Conservation (phyloP, 768 basidiomycete species). For the Lentinula detonsa region DNA sequence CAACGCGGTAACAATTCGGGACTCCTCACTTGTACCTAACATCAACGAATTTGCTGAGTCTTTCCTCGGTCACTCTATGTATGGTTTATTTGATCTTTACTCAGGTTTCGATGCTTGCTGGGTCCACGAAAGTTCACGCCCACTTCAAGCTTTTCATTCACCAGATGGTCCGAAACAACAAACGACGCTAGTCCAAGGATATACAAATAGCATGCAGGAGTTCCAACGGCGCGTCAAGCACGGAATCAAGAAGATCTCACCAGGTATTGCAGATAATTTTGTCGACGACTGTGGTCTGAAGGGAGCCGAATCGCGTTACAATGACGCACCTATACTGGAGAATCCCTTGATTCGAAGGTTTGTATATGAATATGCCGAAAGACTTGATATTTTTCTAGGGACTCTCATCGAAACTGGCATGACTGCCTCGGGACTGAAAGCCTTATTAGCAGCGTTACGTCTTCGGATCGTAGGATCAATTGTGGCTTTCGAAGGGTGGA, state of each 20-base stretch:
- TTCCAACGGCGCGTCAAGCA: neutral
- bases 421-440: neutral
- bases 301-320: slow-evolving; percentile 15
- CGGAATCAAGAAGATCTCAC: neutral
- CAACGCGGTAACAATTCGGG: neutral
- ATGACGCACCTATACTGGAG: slow-evolving; percentile 14
- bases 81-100: neutral
- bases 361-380: slow-evolving; percentile 21
- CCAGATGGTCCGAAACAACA: neutral
- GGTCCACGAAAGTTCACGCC: too few species aligned
- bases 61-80: neutral
- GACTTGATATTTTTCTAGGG: neutral
- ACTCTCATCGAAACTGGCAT: neutral
- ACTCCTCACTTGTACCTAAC: neutral
- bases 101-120: slow-evolving; percentile 1
- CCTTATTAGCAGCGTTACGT: neutral
- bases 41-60: slow-evolving; percentile 1
- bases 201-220: slow-evolving; percentile 5
- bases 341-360: slow-evolving; percentile 21
- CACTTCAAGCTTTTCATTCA: neutral
- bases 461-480: neutral
- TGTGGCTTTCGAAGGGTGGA: neutral
- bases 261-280: neutral
- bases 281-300: slow-evolving; percentile 22
- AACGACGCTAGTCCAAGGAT: slow-evolving; percentile 9